Conservation (phyloP, 1,284 basidiomycete species). For the Amylostereum areolatum region DNA sequence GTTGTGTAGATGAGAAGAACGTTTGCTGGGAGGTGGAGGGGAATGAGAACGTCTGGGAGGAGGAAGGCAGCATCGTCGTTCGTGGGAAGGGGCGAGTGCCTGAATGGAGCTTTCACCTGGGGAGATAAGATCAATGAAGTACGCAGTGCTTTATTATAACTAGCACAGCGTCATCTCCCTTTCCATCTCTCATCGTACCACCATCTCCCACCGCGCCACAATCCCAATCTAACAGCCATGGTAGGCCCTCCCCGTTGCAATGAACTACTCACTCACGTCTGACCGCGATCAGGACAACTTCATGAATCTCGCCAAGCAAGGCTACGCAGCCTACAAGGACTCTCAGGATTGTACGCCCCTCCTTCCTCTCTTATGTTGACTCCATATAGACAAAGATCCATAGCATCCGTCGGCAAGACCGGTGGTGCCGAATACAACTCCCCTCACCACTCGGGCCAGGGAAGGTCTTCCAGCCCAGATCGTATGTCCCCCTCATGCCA, state of each 20-base stretch:
- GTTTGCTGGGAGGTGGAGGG: background rate
- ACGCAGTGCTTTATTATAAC: no score
- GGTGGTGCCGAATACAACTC: constrained; percentile 59
- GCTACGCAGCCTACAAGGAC: constrained; percentile 44
- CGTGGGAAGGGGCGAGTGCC: no score
- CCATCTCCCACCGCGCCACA: no score
- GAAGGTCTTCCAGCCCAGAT: constrained; percentile 15
- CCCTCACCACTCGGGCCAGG: constrained; percentile 30
- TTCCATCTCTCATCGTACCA: no score
- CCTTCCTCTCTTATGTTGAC: background rate
- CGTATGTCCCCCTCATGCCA: constrained; percentile 21
- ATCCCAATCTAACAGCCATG: background rate
- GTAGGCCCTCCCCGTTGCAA: constrained; percentile 22
- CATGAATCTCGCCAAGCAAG: constrained; percentile 63
- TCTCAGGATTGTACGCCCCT: background rate
- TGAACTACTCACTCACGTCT: background rate
- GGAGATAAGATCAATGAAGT: no score
- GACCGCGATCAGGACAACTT: constrained; percentile 45
- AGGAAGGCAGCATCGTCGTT: no score
- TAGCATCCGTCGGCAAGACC: constrained; percentile 31
- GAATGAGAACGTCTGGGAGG: no score
- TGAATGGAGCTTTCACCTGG: no score
- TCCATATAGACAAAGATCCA: constrained; percentile 1
- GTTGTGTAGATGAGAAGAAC: background rate
- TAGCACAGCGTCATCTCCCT: no score